phyloP scores from a whole-genome alignment of 164 flowering plant genomes.

The Nelumbo lutea region DNA sequence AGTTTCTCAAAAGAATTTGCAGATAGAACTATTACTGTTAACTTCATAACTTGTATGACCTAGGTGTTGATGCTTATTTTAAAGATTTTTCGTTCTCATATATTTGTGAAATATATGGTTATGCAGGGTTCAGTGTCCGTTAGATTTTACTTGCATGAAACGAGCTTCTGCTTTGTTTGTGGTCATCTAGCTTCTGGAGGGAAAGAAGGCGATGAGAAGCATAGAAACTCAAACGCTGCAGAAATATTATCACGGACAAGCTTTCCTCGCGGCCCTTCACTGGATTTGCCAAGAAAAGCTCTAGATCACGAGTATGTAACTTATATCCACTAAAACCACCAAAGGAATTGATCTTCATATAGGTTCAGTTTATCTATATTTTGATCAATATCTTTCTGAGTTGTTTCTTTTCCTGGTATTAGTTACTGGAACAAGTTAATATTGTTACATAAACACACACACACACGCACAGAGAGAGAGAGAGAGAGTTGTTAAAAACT shows the following conservation, averaged over 20 bases:
- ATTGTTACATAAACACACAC: no score
- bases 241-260: conserved; percentile 52
- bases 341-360: no score
- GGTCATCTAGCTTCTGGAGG: conserved; percentile 72
- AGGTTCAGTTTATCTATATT: neutral
- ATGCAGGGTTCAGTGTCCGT: conserved; percentile 72
- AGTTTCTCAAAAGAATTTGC: no score
- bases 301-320: conserved; percentile 64
- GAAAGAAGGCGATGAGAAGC: conserved; percentile 48
- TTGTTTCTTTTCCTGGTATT: no score
- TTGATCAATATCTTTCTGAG: neutral
- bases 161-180: conserved; percentile 83
- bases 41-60: no score
- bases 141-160: conserved; percentile 54
- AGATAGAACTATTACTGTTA: no score
- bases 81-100: neutral
- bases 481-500: conserved; percentile 3
- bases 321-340: neutral
- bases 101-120: neutral
- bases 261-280: conserved; percentile 46
- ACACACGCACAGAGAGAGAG: no score
- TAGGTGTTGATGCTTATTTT: no score
- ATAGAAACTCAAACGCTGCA: conserved; percentile 46
- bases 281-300: conserved; percentile 48
- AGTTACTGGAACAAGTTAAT: no score